These are phyloP conservation scores for Pneumocystis murina DNA, from an alignment of 1,139 yeast genomes.

Conservation along the genomic window DNA sequence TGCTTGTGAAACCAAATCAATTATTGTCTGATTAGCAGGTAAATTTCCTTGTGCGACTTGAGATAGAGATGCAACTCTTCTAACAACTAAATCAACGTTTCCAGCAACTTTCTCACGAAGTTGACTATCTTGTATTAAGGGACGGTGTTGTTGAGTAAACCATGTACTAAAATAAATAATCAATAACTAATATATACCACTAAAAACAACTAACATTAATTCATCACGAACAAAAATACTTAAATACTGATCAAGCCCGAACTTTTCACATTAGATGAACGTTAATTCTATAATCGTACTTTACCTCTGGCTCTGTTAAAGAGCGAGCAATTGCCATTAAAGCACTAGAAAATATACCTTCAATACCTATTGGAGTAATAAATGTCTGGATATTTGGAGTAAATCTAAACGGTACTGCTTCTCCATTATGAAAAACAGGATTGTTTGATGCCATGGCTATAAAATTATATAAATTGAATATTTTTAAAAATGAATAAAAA, in stretches of 20 bases:
- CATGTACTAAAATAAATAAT: constrained; percentile 34
- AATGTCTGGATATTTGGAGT: constrained; percentile 90
- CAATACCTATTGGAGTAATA: constrained; percentile 84
- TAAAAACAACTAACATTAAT: constrained; percentile 31
- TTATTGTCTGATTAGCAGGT: constrained; percentile 84
- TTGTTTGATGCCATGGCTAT: constrained; percentile 30
- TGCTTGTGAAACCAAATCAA: constrained; percentile 86
- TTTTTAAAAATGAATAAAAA: constrained; percentile 25
- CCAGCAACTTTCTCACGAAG: constrained; percentile 74
- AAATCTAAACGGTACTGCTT: constrained; percentile 87
- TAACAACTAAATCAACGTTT: constrained; percentile 73
- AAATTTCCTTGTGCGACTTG: constrained; percentile 59
- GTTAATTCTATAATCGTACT: constrained; percentile 25
- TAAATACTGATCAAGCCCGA: constrained; percentile 54
- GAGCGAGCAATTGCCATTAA: constrained; percentile 78
- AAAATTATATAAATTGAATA: constrained; percentile 19
- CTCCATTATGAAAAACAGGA: constrained; percentile 86
- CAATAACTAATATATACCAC: background rate
- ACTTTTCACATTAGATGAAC: constrained; percentile 3
- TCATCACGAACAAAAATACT: constrained; percentile 91
- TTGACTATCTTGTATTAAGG: constrained; percentile 60
- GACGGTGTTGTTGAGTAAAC: constrained; percentile 67
- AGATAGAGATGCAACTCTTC: constrained; percentile 48
- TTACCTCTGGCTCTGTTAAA: constrained; percentile 78
- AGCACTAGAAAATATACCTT: constrained; percentile 79